Percentiles rank a stretch among this genome's conserved stretches.
Conservation (phyloP, 208 protist species). For the Trypanosoma cruzi region DNA sequence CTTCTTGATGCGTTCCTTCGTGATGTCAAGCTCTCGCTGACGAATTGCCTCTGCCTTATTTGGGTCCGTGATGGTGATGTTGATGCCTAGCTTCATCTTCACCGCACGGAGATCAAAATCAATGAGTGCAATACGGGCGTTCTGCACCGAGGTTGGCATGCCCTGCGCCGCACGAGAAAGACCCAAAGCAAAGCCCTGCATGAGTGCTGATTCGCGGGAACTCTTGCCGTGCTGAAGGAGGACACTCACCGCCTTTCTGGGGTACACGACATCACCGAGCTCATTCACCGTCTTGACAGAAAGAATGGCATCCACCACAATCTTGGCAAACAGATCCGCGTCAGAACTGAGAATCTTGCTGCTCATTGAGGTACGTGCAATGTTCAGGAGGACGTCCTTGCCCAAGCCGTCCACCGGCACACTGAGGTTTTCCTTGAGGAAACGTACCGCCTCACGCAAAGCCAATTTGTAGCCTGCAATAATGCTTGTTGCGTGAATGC, state of each 20-base stretch:
- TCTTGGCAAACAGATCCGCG: slow-evolving; percentile 97
- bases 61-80: slow-evolving; percentile 98
- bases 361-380: slow-evolving; percentile 99
- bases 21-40: slow-evolving; percentile 97
- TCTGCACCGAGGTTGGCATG: slow-evolving; percentile 96
- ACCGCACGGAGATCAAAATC: slow-evolving; percentile 98
- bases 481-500: slow-evolving; percentile 99
- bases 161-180: slow-evolving; percentile 96
- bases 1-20: slow-evolving; percentile 97
- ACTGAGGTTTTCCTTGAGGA: slow-evolving; percentile 93
- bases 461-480: slow-evolving; percentile 99
- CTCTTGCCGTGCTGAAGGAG: slow-evolving; percentile 98
- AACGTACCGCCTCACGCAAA: slow-evolving; percentile 95
- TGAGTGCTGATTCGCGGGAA: slow-evolving; percentile 90
- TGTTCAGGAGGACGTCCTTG: slow-evolving; percentile 96
- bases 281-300: slow-evolving; percentile 93
- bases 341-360: slow-evolving; percentile 99
- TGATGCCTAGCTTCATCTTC: slow-evolving; percentile 98
- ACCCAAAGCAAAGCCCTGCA: slow-evolving; percentile 98
- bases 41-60: slow-evolving; percentile 97
- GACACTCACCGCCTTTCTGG: slow-evolving; percentile 98
- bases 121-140: slow-evolving; percentile 98
- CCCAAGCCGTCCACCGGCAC: slow-evolving; percentile 89
- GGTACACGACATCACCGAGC: slow-evolving; percentile 95
- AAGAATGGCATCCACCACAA: slow-evolving; percentile 94